Evolutionary conservation across 495 filamentous ascomycete genomes (phyloP).

Genomic region (Xylaria scruposa): DNA sequence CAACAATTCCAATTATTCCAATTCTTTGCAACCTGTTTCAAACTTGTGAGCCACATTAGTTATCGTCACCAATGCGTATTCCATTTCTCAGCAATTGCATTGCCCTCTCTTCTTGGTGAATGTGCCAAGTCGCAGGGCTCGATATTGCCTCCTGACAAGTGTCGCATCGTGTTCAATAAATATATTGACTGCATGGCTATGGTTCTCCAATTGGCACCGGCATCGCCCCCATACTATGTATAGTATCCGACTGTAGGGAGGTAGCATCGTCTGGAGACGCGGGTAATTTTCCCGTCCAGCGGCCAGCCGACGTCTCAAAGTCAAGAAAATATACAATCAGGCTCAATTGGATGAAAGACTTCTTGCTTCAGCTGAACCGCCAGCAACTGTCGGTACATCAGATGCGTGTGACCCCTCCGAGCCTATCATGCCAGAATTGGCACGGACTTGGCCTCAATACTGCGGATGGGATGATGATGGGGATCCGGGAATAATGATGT

Average conservation of each 20-base stretch:
- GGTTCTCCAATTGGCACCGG: background rate
- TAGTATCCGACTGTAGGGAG: background rate
- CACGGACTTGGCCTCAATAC: constrained; percentile 17
- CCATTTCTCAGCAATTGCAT: background rate
- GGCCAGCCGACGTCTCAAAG: constrained; percentile 8
- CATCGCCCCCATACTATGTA: background rate
- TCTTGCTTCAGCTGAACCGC: constrained; percentile 13
- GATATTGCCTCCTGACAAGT: constrained; percentile 2
- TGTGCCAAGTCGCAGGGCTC: constrained; percentile 7
- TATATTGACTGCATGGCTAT: background rate
- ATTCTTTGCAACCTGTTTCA: constrained; percentile 2
- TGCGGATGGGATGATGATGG: constrained; percentile 7
- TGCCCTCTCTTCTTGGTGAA: background rate
- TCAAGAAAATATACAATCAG: constrained; percentile 8
- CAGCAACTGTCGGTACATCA: constrained; percentile 14
- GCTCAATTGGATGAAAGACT: constrained; percentile 19
- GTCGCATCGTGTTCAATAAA: constrained; percentile 11
- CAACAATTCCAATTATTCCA: constrained; percentile 26
- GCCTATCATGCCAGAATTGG: constrained; percentile 5
- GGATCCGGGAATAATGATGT: constrained; percentile 15
- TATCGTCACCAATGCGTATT: constrained; percentile 7
- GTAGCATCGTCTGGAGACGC: constrained; percentile 20
- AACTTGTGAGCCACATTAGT: background rate
- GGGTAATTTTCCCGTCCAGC: constrained; percentile 20
- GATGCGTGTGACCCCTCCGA: constrained; percentile 1